Evolutionary conservation across 2,329 filamentous ascomycete species (phyloP).

Genomic region (Chrysoporthe puriensis): DNA sequence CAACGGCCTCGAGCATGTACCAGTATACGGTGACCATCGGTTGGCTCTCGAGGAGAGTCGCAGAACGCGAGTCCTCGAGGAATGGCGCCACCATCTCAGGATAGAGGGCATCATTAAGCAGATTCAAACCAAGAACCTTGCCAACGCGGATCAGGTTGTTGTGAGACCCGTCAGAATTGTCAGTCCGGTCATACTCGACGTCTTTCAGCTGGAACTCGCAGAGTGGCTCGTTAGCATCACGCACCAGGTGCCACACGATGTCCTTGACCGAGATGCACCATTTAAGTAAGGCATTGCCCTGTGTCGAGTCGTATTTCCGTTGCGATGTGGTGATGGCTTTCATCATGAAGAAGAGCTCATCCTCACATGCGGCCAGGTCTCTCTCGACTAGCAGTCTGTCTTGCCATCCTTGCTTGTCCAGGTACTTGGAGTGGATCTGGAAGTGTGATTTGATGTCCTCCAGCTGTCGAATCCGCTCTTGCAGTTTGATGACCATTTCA

Average conservation of each 20-base stretch:
- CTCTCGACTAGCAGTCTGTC: conserved; percentile 87
- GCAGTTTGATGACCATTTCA: conserved; percentile 87
- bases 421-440: conserved; percentile 84
- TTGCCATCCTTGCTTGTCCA: conserved; percentile 90
- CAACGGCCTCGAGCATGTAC: conserved; percentile 98
- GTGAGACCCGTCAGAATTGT: conserved; percentile 96
- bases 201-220: conserved; percentile 92
- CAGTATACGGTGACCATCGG: conserved; percentile 95
- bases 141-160: conserved; percentile 89
- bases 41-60: conserved; percentile 60
- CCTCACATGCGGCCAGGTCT: conserved; percentile 86
- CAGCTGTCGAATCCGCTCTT: conserved; percentile 89
- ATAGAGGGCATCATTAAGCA: conserved; percentile 88
- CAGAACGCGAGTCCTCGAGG: conserved; percentile 61
- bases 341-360: conserved; percentile 99
- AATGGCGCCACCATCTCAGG: conserved; percentile 96
- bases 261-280: conserved; percentile 95
- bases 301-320: conserved; percentile 76
- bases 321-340: conserved; percentile 98
- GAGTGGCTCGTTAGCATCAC: conserved; percentile 82
- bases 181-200: conserved; percentile 90
- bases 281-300: conserved; percentile 78
- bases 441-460: conserved; percentile 97
- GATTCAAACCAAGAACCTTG: conserved; percentile 84
- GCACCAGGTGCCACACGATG: conserved; percentile 96